Conservation (phyloP, 129 eudicot genomes). For the Silybum marianum region DNA sequence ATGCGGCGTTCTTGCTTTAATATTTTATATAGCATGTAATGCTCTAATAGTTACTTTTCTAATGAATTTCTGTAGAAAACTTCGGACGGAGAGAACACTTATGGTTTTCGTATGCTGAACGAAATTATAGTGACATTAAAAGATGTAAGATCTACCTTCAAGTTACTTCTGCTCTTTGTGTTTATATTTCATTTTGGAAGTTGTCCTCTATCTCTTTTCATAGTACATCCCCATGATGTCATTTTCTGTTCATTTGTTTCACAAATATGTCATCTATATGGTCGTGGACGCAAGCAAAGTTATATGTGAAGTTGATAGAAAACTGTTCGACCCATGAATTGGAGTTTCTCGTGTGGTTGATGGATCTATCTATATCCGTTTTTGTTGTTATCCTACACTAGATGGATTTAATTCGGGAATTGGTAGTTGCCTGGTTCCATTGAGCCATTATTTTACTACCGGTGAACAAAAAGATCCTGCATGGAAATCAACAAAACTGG, state of each 20-base stretch:
- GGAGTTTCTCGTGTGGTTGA: background rate
- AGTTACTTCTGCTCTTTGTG: constrained; percentile 10
- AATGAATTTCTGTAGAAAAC: constrained; percentile 47
- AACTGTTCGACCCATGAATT: background rate
- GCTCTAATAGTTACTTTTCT: constrained; percentile 10
- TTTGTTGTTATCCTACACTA: background rate
- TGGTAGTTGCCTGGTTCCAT: background rate
- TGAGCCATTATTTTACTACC: background rate
- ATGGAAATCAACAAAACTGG: background rate
- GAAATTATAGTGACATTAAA: constrained; percentile 81
- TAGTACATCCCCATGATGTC: background rate
- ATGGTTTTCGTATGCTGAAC: constrained; percentile 82
- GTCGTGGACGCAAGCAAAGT: constrained; percentile 5
- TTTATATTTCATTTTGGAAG: background rate
- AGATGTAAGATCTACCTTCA: constrained; percentile 68
- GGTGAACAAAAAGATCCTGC: background rate
- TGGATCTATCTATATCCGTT: background rate
- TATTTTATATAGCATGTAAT: constrained; percentile 9
- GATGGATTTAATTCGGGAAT: background rate
- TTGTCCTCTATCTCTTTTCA: constrained; percentile 9
- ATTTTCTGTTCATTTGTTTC: background rate
- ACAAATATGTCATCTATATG: background rate
- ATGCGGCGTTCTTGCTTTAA: background rate
- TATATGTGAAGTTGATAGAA: background rate
- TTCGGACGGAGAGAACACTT: constrained; percentile 68